phyloP scores from a whole-genome alignment of 2,329 filamentous ascomycete genomes.

The Dothistroma pini region DNA sequence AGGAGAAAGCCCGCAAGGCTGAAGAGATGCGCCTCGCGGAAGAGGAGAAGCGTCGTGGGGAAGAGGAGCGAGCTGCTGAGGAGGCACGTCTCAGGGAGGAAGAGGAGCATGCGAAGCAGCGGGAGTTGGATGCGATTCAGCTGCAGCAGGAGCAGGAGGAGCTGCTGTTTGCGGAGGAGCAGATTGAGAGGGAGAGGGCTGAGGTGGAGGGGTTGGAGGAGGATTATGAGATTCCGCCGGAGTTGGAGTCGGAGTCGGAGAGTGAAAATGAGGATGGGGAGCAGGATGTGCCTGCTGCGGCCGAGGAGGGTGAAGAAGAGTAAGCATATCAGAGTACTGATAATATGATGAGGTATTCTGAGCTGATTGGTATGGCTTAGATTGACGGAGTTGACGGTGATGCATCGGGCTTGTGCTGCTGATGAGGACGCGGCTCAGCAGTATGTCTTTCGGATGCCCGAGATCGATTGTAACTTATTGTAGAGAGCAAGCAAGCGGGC shows the following conservation, averaged over 20 bases:
- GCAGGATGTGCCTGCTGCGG: not conserved
- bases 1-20: constrained; percentile 12
- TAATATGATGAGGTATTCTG: too few species aligned
- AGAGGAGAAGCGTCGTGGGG: constrained; percentile 1
- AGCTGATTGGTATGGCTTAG: not conserved
- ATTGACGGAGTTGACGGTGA: not conserved
- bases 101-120: constrained; percentile 7
- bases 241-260: constrained; percentile 9
- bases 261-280: constrained; percentile 17
- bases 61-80: not conserved
- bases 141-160: constrained; percentile 13
- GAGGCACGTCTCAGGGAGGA: not conserved
- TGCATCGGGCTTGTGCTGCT: not conserved
- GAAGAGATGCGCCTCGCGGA: not conserved
- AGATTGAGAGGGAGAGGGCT: constrained; percentile 22
- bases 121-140: not conserved
- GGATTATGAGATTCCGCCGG: constrained; percentile 11
- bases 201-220: constrained; percentile 23
- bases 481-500: not conserved
- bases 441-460: not conserved
- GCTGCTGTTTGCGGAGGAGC: constrained; percentile 2
- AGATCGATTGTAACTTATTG: not conserved
- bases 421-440: not conserved
- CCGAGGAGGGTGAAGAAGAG: not conserved
- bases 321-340: too few species aligned